Evolutionary conservation across 495 filamentous ascomycete species (phyloP), one percentile per base, ranked within the genome.

Genomic region (Cryomyces antarcticus): DNA sequence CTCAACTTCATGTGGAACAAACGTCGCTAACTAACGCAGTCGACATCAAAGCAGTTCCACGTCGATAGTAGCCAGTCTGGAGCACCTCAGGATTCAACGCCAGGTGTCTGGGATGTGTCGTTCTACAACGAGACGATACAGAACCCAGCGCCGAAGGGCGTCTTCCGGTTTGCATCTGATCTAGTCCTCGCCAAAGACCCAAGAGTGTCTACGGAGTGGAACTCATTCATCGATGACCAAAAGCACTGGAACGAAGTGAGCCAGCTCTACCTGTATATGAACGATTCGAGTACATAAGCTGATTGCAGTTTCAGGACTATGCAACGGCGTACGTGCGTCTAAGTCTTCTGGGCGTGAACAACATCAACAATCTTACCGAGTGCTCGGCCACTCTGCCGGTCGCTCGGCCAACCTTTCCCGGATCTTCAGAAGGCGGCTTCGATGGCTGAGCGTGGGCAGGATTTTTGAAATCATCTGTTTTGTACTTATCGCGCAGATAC

Each of bases 41-140:
- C 64, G 5, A 57, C 57, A 9, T 54, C 55, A 37, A 59, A 57
- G 44, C 67, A 71, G 47, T 58, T 52, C 28, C 65, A 63, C 46
- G 59, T 66, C 29, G 55, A 71, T 49, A 37, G 55, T 3, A 41
- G 10, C 1, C 51, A 55, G 13, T 37, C 45, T 17, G 50, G 49
- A 24, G 57, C 58, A 36, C 50, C 67, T 3, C 64, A 66, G 46
- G 64, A 68, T 44, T 51, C 39, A 28, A 66, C 63, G 3, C 63
- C 63, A 0, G 58, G 59, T 13, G 49, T 59, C 4, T 68, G 63
- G 62, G 64, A 67, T 42, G 54, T 55, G 4, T 37, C 48, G n/a
- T 73, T 64, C 47, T 73, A 69, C 52, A 38, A 41, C 4, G 48
- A 67, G 55, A 66, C 63, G 0, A 41, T 63, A 6, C 17, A 24